A percentile compares a stretch with the other conserved stretches of the same genome.
These are phyloP conservation scores for Viridothelium virens DNA, from an alignment of 495 filamentous ascomycete species.

Conservation along the genomic window DNA sequence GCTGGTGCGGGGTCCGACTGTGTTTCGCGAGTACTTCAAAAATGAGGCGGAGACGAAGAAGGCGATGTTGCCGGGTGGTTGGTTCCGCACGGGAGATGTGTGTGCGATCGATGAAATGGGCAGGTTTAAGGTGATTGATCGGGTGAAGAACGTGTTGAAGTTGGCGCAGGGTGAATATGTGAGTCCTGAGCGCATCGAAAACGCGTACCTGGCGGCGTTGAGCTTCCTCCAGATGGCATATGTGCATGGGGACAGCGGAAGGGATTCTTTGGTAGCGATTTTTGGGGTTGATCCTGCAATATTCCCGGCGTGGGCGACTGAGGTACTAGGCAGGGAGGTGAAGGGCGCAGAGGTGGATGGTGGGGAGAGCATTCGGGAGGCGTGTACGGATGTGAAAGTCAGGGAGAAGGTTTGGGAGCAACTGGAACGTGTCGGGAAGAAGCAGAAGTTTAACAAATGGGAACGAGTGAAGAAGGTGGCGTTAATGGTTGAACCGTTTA, in stretches of 20 bases:
- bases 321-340: constrained; percentile 62
- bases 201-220: constrained; percentile 75
- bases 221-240: constrained; percentile 71
- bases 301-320: constrained; percentile 72
- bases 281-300: constrained; percentile 76
- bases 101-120: constrained; percentile 72
- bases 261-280: constrained; percentile 75
- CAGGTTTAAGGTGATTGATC: constrained; percentile 88
- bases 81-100: constrained; percentile 96
- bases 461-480: constrained; percentile 71
- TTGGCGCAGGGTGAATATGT: constrained; percentile 97
- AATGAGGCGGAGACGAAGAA: constrained; percentile 80
- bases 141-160: constrained; percentile 97
- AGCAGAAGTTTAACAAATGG: constrained; percentile 80
- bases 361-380: constrained; percentile 23
- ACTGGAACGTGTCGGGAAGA: constrained; percentile 71
- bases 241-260: constrained; percentile 82
- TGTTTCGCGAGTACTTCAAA: constrained; percentile 82
- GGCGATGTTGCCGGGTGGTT: constrained; percentile 77
- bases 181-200: constrained; percentile 94
- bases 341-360: constrained; percentile 42
- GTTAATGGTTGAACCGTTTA: constrained; percentile 82
- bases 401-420: constrained; percentile 67
- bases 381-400: constrained; percentile 58
- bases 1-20: constrained; percentile 64